Evolutionary conservation across 148 eudicot species (phyloP), one percentile per base, ranked within the genome.

Genomic region (Spergularia marina): DNA sequence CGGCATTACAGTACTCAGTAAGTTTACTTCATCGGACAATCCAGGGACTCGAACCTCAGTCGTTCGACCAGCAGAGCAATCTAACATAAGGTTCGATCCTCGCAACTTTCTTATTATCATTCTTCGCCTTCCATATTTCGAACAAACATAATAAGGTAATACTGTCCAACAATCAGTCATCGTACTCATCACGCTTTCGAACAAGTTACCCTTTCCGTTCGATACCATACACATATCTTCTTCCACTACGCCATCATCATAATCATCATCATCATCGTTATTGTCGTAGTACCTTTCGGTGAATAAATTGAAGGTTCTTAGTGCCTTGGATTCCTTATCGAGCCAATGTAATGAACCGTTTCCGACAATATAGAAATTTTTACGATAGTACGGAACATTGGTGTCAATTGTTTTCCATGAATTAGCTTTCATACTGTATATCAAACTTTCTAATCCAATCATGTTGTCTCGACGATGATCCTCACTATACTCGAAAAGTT

Each of bases 391-490:
- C 5, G 73, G 60, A 30, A 53, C 73, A 21, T 53, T 53, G 0
- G 60, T 53, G 60, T 70, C 73, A 53, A 70, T 70, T 10, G 41
- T 30, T 20, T 30, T 70, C 73, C 74, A 55, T 56, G 53, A 36
- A n/a, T 58, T 57, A 7, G 53, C 23, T 20, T 72, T 72, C 64
- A n/a, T 55, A 39, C 74, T 72, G 39, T 16, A 72, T 40, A 72
- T 72, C 52, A 57, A 55, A 39, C 63, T 72, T 39, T 56, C 52
- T 5, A 8, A 52, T 11, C 74, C 65, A 56, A 72, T 12, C 12
- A 56, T 12, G 16, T 13, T 72, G 17, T 72, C 74, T 0, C 3
- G 51, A 72, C 52, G 65, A 57, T 58, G n/a, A 39, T 57, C 21
- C 41, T 25, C 21, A 17, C 25, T 6, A 20, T 15, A 55, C n/a